Percentiles rank a stretch among this genome's conserved stretches.
Conservation (phyloP, 1,284 basidiomycete genomes). For the Cutaneotrichosporon curvatum region DNA sequence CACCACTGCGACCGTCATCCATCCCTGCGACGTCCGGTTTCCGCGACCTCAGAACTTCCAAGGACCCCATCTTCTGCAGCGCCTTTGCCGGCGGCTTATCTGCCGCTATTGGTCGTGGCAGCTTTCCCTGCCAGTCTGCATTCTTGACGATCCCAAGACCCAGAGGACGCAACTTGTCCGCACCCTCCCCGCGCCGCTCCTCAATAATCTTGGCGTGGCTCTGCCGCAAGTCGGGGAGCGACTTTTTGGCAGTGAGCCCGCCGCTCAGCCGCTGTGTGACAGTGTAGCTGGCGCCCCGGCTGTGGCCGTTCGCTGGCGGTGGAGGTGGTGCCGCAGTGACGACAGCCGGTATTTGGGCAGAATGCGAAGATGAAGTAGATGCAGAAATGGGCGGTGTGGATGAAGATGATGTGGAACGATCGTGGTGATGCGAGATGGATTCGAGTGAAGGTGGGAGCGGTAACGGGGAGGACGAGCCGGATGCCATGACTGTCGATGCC, state of each 20-base stretch:
- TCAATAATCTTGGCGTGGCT: conserved; percentile 50
- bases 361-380: conserved; percentile 34
- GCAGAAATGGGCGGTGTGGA: conserved; percentile 25
- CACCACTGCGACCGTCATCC: conserved; percentile 8
- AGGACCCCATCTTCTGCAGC: conserved; percentile 24
- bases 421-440: conserved; percentile 5
- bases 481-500: too few relatives aligned
- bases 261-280: conserved; percentile 38
- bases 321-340: conserved; percentile 3
- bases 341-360: conserved; percentile 27
- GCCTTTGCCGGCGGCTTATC: conserved; percentile 5
- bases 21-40: conserved; percentile 1
- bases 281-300: conserved; percentile 40
- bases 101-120: background rate
- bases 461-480: too few relatives aligned
- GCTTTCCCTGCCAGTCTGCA: conserved; percentile 3
- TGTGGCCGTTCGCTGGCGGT: conserved; percentile 21
- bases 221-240: conserved; percentile 74
- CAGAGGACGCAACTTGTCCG: conserved; percentile 23
- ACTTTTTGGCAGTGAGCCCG: conserved; percentile 63
- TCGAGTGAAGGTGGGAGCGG: too few relatives aligned
- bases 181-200: conserved; percentile 30
- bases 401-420: conserved; percentile 13
- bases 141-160: conserved; percentile 25
- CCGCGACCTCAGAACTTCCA: conserved; percentile 8